Evolutionary conservation across 1,284 basidiomycete genomes (phyloP).

Genomic region (Albatrellus sp.): DNA sequence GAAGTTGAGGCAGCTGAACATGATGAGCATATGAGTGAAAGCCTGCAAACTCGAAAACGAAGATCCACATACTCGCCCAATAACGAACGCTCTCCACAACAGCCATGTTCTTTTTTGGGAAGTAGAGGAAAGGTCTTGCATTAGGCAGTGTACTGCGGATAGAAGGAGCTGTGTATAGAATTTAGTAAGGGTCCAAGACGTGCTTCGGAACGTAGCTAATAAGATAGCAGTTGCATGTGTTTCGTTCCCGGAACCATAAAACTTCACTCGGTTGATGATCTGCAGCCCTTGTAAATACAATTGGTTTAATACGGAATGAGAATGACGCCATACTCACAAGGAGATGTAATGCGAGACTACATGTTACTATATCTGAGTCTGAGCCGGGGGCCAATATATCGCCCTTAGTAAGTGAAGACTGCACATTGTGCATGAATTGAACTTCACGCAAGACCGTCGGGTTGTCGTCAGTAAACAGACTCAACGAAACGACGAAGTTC

Average conservation of each 20-base stretch:
- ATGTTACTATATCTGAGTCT: conserved; percentile 50
- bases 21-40: background rate
- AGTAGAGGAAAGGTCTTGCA: conserved; percentile 29
- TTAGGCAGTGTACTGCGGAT: conserved; percentile 46
- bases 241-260: conserved; percentile 51
- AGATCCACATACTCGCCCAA: conserved; percentile 42
- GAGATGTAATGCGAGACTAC: conserved; percentile 44
- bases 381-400: conserved; percentile 43
- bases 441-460: conserved; percentile 52
- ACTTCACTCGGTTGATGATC: conserved; percentile 44
- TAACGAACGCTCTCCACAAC: conserved; percentile 60
- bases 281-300: conserved; percentile 15
- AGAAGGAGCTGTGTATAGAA: conserved; percentile 61
- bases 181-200: conserved; percentile 49
- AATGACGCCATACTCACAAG: conserved; percentile 29
- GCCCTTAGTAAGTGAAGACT: conserved; percentile 42
- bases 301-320: background rate
- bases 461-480: conserved; percentile 50
- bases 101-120: conserved; percentile 22
- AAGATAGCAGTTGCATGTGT: conserved; percentile 41
- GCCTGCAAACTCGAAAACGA: background rate
- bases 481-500: conserved; percentile 43
- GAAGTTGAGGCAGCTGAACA: conserved; percentile 45
- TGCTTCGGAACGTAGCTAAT: conserved; percentile 47
- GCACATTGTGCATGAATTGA: conserved; percentile 53